These are phyloP conservation scores for Parachaetomium inaequale DNA, from an alignment of 495 filamentous ascomycete genomes.

Conservation along the genomic window DNA sequence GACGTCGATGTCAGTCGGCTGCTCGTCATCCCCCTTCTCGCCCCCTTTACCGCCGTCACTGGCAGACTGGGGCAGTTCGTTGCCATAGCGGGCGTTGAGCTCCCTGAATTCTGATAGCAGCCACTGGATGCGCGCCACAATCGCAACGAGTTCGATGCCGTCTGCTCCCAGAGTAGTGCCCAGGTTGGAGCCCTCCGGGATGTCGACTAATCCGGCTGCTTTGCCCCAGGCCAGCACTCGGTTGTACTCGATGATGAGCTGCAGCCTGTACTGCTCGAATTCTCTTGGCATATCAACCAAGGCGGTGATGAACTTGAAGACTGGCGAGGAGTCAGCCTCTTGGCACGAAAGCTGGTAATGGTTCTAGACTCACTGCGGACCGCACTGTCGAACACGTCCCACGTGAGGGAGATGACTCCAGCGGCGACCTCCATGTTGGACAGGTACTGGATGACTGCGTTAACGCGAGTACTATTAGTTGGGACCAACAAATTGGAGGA, in stretches of 20 bases:
- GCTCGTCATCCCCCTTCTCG: not conserved
- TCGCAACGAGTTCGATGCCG: constrained; percentile 30
- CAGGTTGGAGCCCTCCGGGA: constrained; percentile 27
- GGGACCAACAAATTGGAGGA: not conserved
- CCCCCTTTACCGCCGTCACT: not conserved
- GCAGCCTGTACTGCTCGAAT: constrained; percentile 32
- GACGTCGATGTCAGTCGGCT: constrained; percentile 22
- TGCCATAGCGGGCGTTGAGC: constrained; percentile 32
- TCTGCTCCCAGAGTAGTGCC: constrained; percentile 26
- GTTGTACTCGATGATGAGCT: constrained; percentile 38
- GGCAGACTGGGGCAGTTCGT: constrained; percentile 23
- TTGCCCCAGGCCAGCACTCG: constrained; percentile 35
- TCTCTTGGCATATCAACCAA: constrained; percentile 35
- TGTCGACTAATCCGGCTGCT: constrained; percentile 32
- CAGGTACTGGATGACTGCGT: not conserved
- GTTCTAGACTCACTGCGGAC: constrained; percentile 21
- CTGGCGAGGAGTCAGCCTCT: constrained; percentile 1
- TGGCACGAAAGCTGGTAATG: no score
- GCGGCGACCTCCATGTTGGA: constrained; percentile 24
- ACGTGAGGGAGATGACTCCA: constrained; percentile 29
- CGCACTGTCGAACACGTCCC: constrained; percentile 34
- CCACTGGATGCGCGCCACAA: constrained; percentile 33
- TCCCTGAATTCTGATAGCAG: constrained; percentile 33
- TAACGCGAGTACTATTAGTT: not conserved
- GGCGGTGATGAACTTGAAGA: constrained; percentile 34